These are phyloP conservation scores for Gomphus sp. DNA, from an alignment of 1,284 basidiomycete species.

Conservation along the genomic window DNA sequence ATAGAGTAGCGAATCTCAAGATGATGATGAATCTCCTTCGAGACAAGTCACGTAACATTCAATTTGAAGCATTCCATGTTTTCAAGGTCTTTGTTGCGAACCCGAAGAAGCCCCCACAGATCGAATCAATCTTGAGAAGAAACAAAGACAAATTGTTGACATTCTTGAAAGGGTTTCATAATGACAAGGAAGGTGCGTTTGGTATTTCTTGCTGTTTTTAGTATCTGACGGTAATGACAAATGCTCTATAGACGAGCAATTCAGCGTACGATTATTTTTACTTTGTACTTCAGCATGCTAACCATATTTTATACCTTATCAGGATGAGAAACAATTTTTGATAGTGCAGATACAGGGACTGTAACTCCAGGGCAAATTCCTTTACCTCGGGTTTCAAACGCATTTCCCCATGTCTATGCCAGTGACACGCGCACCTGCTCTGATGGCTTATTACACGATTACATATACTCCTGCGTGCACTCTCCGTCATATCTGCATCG, in stretches of 20 bases:
- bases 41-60: constrained; percentile 98
- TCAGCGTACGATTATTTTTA: constrained; percentile 47
- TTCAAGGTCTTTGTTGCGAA: constrained; percentile 99
- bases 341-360: constrained; percentile 82
- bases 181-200: constrained; percentile 86
- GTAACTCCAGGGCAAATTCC: constrained; percentile 20
- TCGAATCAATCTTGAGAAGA: constrained; percentile 82
- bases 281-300: background rate
- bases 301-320: constrained; percentile 4
- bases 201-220: background rate
- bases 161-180: constrained; percentile 93
- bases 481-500: background rate
- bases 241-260: constrained; percentile 72
- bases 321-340: constrained; percentile 96
- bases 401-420: background rate
- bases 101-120: constrained; percentile 95
- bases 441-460: background rate
- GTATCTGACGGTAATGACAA: background rate
- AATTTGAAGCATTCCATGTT: constrained; percentile 99
- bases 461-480: background rate
- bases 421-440: background rate
- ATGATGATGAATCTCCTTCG: constrained; percentile 99
- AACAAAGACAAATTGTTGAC: constrained; percentile 91
- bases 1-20: constrained; percentile 72
- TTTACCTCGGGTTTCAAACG: background rate